Conservation (phyloP, 371 early-diverging fungal species). For the Fennellomyces sp. region DNA sequence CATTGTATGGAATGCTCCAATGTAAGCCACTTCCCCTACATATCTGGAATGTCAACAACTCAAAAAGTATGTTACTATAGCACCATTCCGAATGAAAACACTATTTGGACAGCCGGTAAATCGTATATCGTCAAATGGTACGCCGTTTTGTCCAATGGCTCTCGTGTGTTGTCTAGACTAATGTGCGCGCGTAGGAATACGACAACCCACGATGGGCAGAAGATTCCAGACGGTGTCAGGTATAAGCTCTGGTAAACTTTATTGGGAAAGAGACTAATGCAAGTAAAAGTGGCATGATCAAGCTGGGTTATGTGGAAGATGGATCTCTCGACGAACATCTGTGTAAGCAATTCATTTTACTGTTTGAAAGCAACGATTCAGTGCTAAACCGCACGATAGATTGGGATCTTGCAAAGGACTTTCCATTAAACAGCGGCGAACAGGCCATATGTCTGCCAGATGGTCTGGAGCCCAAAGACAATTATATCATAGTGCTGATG, state of each 20-base stretch:
- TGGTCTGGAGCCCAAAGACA: conserved; percentile 26
- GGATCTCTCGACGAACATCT: conserved; percentile 37
- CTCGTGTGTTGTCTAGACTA: not conserved
- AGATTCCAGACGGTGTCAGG: conserved; percentile 16
- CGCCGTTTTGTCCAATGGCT: not conserved
- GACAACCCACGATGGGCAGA: not conserved
- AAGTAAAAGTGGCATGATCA: conserved; percentile 36
- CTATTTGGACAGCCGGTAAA: conserved; percentile 27
- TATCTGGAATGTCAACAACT: not conserved
- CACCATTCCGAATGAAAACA: conserved; percentile 10
- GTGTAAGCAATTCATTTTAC: conserved; percentile 14
- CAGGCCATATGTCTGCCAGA: conserved; percentile 33
- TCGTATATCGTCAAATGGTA: conserved; percentile 24
- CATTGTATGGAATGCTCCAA: conserved; percentile 17
- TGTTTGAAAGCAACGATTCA: not conserved
- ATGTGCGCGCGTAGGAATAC: conserved; percentile 17
- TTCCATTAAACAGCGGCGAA: conserved; percentile 32
- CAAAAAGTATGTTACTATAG: not conserved
- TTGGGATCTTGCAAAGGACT: conserved; percentile 34
- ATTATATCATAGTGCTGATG: conserved; percentile 47
- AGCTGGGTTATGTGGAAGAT: conserved; percentile 39
- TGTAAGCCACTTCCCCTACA: conserved; percentile 8
- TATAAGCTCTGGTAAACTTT: no score
- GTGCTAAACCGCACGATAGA: not conserved
- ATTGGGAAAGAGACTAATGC: no score